A percentile compares a stretch with the other conserved stretches of the same genome.
Conservation (phyloP, 257 asterid species). For the Coffea eugenioides region DNA sequence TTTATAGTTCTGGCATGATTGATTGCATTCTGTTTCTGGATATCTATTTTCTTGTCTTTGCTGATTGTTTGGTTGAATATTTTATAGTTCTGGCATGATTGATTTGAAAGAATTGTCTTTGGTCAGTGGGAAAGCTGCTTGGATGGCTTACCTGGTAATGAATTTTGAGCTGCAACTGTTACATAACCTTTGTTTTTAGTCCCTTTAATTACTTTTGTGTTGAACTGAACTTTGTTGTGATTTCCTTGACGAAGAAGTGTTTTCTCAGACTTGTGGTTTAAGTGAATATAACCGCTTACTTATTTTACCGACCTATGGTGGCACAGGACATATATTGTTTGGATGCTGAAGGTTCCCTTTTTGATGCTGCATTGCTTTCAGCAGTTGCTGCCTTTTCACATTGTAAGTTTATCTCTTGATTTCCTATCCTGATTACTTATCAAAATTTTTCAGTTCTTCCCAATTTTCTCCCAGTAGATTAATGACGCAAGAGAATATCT, state of each 20-base stretch:
- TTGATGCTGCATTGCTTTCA: constrained; percentile 91
- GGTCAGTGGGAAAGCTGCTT: constrained; percentile 92
- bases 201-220: too few species aligned
- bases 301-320: not conserved
- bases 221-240: too few species aligned
- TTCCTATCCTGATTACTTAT: not conserved
- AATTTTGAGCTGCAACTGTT: constrained; percentile 9
- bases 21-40: constrained; percentile 21
- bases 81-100: constrained; percentile 82
- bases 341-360: constrained; percentile 95
- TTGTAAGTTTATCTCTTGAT: constrained; percentile 42
- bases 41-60: not conserved
- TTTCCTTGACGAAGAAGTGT: too few species aligned
- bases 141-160: constrained; percentile 94
- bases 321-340: constrained; percentile 89
- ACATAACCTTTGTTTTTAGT: constrained; percentile 1
- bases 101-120: constrained; percentile 76
- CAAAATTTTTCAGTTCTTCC: too few species aligned
- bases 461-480: too few species aligned
- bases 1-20: constrained; percentile 82
- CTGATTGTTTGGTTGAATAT: constrained; percentile 18
- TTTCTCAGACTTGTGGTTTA: not conserved
- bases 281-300: constrained; percentile 4
- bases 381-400: constrained; percentile 91
- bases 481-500: too few species aligned